Evolutionary conservation across 2,329 filamentous ascomycete species (phyloP), one percentile per base, ranked within the genome.

Genomic region (Fusarium stilboides): DNA sequence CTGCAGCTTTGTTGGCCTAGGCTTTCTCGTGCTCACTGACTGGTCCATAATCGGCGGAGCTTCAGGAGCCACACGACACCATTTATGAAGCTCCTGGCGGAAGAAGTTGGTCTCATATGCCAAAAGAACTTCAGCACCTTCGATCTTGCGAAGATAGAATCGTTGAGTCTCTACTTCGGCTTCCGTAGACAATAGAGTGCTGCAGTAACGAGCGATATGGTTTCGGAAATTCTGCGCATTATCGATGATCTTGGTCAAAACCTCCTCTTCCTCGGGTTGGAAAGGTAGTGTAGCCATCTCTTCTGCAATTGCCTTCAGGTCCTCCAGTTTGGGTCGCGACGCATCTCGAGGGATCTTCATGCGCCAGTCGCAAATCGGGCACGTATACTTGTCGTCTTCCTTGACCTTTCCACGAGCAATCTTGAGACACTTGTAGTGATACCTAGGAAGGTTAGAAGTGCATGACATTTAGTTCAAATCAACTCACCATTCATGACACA

Each of bases 391-490:
- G 77, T 98, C 96, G 68, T 97, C 95, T 77, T 98, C 96, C 81
- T 98, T 98, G 74, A 99, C 93, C 77, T 98, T 99, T 53, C 96
- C 96, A 50, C 96, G 89, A 4, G 96, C 96, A 76, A 99, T 98
- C 83, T 99, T 99, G 37, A 99, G 85, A 75, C 96, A 99, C 80
- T 98, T 98, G 63, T 96, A 95, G 75, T 99, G 96, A 77, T 99
- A 99, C 92, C 92, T 94, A 65, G 10, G 26, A 12, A 36, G 28
- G 54, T 72, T 37, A 62, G 59, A 36, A 53, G 45, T 44, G 17
- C 46, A 24, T 13, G 15, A 1, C 6, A 8, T 10, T 15, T 44
- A 12, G 1, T 47, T 3, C 12, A 33, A 9, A 9, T 20, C 9
- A 17, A 84, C 90, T 84, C 79, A 94, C 96, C 96, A 99, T 83